Conservation (phyloP, 257 asterid species). For the Handroanthus guayacan region DNA sequence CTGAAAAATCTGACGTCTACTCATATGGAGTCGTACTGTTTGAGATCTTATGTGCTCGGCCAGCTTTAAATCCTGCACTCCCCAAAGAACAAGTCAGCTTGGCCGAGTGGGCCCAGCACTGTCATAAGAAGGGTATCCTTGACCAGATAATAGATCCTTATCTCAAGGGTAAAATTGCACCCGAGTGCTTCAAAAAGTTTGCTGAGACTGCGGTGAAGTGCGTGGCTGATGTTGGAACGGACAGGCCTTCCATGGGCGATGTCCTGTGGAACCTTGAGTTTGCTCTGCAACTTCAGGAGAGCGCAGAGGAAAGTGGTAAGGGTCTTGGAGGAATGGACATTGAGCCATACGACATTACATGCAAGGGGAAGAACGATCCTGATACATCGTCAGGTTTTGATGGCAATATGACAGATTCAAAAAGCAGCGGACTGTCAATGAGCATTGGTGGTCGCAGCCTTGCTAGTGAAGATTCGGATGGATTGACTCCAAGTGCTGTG, state of each 20-base stretch:
- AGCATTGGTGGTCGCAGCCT: conserved; percentile 93
- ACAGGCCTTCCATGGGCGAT: conserved; percentile 93
- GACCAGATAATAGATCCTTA: conserved; percentile 81
- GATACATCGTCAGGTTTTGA: conserved; percentile 62
- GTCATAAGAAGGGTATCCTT: conserved; percentile 76
- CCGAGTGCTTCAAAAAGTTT: conserved; percentile 84
- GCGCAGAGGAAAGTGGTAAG: conserved; percentile 84
- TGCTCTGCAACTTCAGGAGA: conserved; percentile 91
- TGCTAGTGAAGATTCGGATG: conserved; percentile 89
- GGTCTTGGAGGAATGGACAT: conserved; percentile 53
- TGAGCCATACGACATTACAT: conserved; percentile 49
- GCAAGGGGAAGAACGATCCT: conserved; percentile 66
- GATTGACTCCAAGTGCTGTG: conserved; percentile 91
- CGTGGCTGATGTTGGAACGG: conserved; percentile 78
- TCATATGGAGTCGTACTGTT: conserved; percentile 82
- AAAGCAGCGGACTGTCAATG: conserved; percentile 85
- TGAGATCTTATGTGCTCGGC: conserved; percentile 87
- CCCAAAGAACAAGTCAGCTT: conserved; percentile 90
- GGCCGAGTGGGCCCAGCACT: conserved; percentile 92
- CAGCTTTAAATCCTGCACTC: conserved; percentile 79
- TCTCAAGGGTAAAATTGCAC: conserved; percentile 89
- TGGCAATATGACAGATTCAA: conserved; percentile 68
- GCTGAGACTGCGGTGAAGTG: conserved; percentile 93
- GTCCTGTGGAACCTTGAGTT: conserved; percentile 95
- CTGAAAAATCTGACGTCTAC: conserved; percentile 86